phyloP scores from a whole-genome alignment of 2,329 filamentous ascomycete genomes.

The Bipolaris gigantea region DNA sequence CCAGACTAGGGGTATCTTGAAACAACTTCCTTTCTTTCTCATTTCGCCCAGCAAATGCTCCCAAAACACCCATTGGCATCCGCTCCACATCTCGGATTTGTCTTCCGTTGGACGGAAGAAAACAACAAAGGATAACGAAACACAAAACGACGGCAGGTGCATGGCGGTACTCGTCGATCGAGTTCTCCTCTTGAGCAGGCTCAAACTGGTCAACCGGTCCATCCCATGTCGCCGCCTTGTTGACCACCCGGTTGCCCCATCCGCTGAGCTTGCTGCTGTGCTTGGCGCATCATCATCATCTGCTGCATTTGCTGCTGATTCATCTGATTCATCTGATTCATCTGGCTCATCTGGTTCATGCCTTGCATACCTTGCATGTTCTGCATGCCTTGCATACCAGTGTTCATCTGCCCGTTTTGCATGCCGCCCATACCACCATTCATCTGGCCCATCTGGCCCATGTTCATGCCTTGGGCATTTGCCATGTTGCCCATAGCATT shows the following conservation, averaged over 20 bases:
- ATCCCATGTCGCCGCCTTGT: conserved; percentile 32
- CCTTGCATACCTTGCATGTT: conserved; percentile 21
- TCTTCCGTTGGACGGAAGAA: not conserved
- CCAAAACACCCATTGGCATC: conserved; percentile 2
- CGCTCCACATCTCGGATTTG: not conserved
- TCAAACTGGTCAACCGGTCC: conserved; percentile 19
- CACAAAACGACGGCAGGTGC: not conserved
- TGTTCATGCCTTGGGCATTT: conserved; percentile 19
- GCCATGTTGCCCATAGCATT: conserved; percentile 28
- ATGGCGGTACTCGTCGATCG: not conserved
- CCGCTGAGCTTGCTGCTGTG: conserved; percentile 30
- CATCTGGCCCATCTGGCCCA: conserved; percentile 16
- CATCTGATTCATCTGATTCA: conserved; percentile 27
- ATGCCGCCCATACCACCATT: conserved; percentile 21
- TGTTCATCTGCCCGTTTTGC: conserved; percentile 18
- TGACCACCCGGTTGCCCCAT: conserved; percentile 28
- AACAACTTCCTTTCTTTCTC: not conserved
- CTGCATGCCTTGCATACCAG: conserved; percentile 27
- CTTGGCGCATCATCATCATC: conserved; percentile 42
- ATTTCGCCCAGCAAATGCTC: not conserved
- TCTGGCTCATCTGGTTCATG: conserved; percentile 21
- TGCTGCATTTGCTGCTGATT: conserved; percentile 40
- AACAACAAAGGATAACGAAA: not conserved
- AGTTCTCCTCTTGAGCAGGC: not conserved
- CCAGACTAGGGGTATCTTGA: conserved; percentile 4